Conservation (phyloP, 2,329 filamentous ascomycete species). For the Corinectria fuckeliana region DNA sequence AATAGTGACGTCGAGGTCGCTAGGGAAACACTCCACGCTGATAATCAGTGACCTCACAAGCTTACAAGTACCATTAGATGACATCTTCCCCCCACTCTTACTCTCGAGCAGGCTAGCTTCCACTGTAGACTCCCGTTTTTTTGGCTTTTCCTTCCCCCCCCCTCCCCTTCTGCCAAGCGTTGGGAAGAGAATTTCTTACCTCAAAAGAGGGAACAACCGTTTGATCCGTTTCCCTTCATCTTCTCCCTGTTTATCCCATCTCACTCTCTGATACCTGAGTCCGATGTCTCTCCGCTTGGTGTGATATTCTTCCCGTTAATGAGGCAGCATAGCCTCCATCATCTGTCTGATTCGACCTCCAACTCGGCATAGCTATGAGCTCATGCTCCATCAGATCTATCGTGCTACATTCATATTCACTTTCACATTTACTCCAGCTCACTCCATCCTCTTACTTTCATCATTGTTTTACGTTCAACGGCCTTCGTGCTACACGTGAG, state of each 20-base stretch:
- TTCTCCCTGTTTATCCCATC: neutral
- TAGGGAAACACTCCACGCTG: conserved; percentile 34
- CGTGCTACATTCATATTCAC: neutral
- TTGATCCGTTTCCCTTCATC: neutral
- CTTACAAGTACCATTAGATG: neutral
- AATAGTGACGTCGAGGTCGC: conserved; percentile 39
- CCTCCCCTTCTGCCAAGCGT: neutral
- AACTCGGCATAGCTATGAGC: neutral
- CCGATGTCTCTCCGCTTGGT: conserved; percentile 6
- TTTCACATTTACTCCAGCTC: neutral
- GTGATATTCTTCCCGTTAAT: conserved; percentile 2
- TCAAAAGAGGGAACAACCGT: neutral
- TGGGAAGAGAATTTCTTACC: conserved; percentile 17
- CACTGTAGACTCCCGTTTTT: neutral
- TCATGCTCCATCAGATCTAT: neutral
- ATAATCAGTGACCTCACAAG: neutral
- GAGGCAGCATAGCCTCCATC: neutral
- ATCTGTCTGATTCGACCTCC: conserved; percentile 2
- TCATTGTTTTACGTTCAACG: neutral
- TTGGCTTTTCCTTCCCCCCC: conserved; percentile 1
- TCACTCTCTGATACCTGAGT: too few species aligned
- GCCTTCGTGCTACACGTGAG: conserved; percentile 1
- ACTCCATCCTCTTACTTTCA: neutral
- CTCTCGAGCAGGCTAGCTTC: conserved; percentile 9
- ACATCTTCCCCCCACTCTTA: conserved; percentile 10